phyloP scores from a whole-genome alignment of 345 rosid genomes.

The Chamaenerion angustifolium region DNA sequence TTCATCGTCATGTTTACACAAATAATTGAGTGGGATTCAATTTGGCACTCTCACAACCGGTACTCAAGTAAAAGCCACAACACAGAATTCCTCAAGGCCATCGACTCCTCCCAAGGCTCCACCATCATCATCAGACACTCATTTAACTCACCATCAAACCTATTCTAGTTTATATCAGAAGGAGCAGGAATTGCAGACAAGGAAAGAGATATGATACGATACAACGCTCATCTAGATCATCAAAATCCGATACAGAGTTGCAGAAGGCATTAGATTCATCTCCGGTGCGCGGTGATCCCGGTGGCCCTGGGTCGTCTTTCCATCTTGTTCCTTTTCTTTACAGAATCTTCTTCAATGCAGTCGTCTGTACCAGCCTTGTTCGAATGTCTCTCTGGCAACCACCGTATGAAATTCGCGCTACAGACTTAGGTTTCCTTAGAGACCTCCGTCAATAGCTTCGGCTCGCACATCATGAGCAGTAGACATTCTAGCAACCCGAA shows the following conservation, averaged over 20 bases:
- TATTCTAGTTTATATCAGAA: constrained; percentile 41
- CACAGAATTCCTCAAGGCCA: constrained; percentile 63
- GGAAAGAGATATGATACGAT: constrained; percentile 83
- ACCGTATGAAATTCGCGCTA: constrained; percentile 66
- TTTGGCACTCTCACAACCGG: no score
- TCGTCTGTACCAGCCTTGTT: constrained; percentile 8
- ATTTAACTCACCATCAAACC: constrained; percentile 11
- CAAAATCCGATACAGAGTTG: no score
- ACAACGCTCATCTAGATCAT: no score
- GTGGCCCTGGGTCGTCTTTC: constrained; percentile 14
- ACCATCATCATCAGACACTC: constrained; percentile 27
- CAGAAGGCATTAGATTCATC: no score
- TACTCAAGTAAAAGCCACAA: constrained; percentile 70
- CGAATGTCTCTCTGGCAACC: constrained; percentile 40
- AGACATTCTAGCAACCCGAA: constrained; percentile 63
- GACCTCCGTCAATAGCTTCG: constrained; percentile 95
- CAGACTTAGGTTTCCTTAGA: constrained; percentile 95
- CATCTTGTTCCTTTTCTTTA: constrained; percentile 7
- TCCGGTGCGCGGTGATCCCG: constrained; percentile 6
- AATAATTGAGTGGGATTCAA: no score
- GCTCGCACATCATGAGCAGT: constrained; percentile 88
- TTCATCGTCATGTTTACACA: no score
- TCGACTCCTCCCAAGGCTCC: constrained; percentile 55
- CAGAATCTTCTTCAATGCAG: no score
- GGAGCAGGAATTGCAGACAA: constrained; percentile 68